phyloP scores from a whole-genome alignment of 2,329 filamentous ascomycete genomes.

The Sodiomyces alkalinus region DNA sequence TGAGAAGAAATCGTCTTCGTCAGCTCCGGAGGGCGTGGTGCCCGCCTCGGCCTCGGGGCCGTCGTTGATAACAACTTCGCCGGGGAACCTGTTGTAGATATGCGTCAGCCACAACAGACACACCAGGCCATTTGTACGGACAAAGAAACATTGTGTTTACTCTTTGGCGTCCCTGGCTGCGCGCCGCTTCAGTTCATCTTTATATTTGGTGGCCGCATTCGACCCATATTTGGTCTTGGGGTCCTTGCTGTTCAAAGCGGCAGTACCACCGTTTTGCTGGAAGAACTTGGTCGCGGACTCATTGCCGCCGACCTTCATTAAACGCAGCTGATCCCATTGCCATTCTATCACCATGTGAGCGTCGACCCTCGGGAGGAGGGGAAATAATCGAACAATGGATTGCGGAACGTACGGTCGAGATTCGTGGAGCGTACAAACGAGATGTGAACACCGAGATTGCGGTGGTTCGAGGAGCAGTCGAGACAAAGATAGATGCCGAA shows the following conservation, averaged over 20 bases:
- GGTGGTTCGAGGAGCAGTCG: constrained; percentile 93
- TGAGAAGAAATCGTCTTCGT: constrained; percentile 91
- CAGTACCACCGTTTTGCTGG: constrained; percentile 87
- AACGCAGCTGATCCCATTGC: constrained; percentile 96
- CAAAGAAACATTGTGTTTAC: too few relatives aligned
- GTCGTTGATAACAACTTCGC: constrained; percentile 76
- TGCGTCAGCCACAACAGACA: constrained; percentile 10
- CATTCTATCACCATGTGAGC: constrained; percentile 45
- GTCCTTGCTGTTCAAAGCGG: constrained; percentile 90
- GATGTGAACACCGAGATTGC: constrained; percentile 96
- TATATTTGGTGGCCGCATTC: constrained; percentile 88
- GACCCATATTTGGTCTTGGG: constrained; percentile 94
- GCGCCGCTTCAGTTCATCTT: constrained; percentile 83
- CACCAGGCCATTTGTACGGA: too few relatives aligned
- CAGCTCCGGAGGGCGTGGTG: constrained; percentile 66
- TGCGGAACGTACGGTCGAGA: constrained; percentile 68
- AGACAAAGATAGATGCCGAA: constrained; percentile 97
- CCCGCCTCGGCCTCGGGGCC: constrained; percentile 48
- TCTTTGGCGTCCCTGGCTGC: constrained; percentile 71
- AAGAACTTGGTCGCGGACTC: constrained; percentile 98
- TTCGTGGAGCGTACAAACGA: constrained; percentile 98
- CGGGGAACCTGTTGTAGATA: constrained; percentile 48
- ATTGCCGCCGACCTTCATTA: constrained; percentile 98
- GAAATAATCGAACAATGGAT: not conserved
- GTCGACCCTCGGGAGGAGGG: not conserved